phyloP scores from a whole-genome alignment of 1,139 yeast species.

The Lodderomyces metapsilosis region DNA sequence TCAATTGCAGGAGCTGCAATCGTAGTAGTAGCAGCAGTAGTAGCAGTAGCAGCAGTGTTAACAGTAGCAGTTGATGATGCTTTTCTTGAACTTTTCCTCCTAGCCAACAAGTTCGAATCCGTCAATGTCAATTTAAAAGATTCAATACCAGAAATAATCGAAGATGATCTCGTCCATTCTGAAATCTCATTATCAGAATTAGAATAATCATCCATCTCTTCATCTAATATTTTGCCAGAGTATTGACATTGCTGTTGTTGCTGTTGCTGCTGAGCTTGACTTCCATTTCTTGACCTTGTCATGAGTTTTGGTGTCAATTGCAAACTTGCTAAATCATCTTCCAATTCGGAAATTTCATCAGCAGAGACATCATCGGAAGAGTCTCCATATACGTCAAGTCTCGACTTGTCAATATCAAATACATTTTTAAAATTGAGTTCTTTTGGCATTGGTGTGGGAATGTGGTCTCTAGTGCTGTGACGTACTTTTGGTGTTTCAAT shows the following conservation, averaged over 20 bases:
- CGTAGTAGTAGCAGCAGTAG: neutral
- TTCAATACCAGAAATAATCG: slow-evolving; percentile 38
- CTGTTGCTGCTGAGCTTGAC: neutral
- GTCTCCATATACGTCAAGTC: slow-evolving; percentile 15
- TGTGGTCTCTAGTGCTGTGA: slow-evolving; percentile 4
- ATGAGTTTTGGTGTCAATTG: slow-evolving; percentile 10
- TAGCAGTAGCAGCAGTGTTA: neutral
- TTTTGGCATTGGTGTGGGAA: slow-evolving; percentile 31
- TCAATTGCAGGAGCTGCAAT: neutral
- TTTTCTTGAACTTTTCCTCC: slow-evolving; percentile 25
- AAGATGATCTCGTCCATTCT: slow-evolving; percentile 41
- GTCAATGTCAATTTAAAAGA: slow-evolving; percentile 45
- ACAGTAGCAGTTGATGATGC: neutral
- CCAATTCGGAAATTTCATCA: slow-evolving; percentile 20
- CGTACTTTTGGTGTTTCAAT: slow-evolving; percentile 1
- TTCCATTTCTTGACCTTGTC: slow-evolving; percentile 6
- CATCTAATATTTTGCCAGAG: slow-evolving; percentile 9
- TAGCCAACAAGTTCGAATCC: slow-evolving; percentile 40
- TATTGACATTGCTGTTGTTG: neutral
- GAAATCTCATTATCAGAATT: slow-evolving; percentile 15
- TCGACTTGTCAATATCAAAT: slow-evolving; percentile 24
- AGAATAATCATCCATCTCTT: slow-evolving; percentile 20
- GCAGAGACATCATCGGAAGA: slow-evolving; percentile 19
- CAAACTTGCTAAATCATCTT: slow-evolving; percentile 17
- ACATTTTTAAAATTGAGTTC: slow-evolving; percentile 34